phyloP scores from a whole-genome alignment of 371 early-diverging fungal genomes.

The Haplosporangium sp. region DNA sequence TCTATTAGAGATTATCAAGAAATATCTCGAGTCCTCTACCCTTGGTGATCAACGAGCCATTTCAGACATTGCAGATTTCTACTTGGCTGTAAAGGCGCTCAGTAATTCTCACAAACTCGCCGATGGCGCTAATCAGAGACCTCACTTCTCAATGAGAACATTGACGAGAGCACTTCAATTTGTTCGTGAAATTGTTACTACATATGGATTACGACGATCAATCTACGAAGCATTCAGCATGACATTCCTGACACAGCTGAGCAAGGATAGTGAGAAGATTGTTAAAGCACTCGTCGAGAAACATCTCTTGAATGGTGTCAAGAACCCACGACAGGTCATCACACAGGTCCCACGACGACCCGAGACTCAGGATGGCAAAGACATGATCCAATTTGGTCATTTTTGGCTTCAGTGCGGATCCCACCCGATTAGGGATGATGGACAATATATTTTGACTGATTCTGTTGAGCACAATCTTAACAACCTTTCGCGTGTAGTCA shows the following conservation, averaged over 20 bases:
- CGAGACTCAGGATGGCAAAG: constrained; percentile 51
- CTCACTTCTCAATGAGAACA: constrained; percentile 96
- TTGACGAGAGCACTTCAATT: constrained; percentile 91
- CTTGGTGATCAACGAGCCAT: constrained; percentile 72
- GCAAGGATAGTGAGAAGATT: constrained; percentile 73
- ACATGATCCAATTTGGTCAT: constrained; percentile 83
- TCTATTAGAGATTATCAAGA: constrained; percentile 82
- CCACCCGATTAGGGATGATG: constrained; percentile 61
- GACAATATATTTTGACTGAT: constrained; percentile 88
- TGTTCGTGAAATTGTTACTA: constrained; percentile 77
- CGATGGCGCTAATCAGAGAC: constrained; percentile 92
- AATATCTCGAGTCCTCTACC: constrained; percentile 74
- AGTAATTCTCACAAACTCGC: constrained; percentile 80
- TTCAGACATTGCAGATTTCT: constrained; percentile 88
- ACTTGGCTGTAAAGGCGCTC: constrained; percentile 80
- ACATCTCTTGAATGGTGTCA: constrained; percentile 73
- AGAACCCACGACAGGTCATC: constrained; percentile 71
- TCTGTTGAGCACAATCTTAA: constrained; percentile 89
- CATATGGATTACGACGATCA: constrained; percentile 83
- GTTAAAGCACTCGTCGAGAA: constrained; percentile 73
- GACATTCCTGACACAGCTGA: constrained; percentile 95
- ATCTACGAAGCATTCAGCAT: constrained; percentile 95
- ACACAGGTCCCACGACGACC: constrained; percentile 75
- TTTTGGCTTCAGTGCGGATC: constrained; percentile 90
- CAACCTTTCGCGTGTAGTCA: constrained; percentile 93